Evolutionary conservation across 202 grass and related monocot species (phyloP).

Genomic region (Zizania palustris): DNA sequence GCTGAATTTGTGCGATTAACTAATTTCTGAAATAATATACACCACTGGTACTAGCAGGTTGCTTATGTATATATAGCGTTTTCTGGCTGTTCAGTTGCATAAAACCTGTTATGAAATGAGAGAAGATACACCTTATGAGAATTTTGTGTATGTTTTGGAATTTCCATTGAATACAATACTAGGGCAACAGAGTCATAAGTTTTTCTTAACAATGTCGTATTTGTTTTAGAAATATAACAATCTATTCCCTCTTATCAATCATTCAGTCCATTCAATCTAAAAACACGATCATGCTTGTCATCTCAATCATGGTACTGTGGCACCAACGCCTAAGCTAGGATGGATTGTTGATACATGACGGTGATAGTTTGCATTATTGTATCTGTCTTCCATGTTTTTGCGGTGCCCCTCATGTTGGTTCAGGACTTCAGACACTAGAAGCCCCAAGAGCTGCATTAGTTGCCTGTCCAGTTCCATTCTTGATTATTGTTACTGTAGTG

Average conservation of each 20-base stretch:
- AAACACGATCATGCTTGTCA: not conserved
- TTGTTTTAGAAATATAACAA: too few species aligned
- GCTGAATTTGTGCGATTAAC: not conserved
- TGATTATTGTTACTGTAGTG: constrained; percentile 4
- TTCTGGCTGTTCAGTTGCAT: not conserved
- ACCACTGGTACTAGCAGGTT: not conserved
- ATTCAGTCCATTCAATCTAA: not conserved
- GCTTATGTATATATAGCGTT: not conserved
- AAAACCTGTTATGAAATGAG: constrained; percentile 12
- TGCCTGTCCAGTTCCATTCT: not conserved
- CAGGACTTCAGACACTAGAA: constrained; percentile 16
- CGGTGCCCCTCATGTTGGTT: constrained; percentile 16
- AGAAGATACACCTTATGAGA: not conserved
- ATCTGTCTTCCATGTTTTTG: not conserved
- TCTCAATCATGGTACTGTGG: constrained; percentile 14
- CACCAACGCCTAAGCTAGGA: not conserved
- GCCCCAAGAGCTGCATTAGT: not conserved
- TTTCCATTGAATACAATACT: constrained; percentile 10
- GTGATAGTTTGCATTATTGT: not conserved
- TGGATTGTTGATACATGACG: constrained; percentile 4
- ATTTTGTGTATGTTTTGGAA: not conserved
- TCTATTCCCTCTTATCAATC: too few species aligned
- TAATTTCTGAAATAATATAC: not conserved
- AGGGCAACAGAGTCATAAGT: not conserved
- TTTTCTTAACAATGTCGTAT: not conserved